Conservation (phyloP, 345 rosid species). For the Laguncularia racemosa region DNA sequence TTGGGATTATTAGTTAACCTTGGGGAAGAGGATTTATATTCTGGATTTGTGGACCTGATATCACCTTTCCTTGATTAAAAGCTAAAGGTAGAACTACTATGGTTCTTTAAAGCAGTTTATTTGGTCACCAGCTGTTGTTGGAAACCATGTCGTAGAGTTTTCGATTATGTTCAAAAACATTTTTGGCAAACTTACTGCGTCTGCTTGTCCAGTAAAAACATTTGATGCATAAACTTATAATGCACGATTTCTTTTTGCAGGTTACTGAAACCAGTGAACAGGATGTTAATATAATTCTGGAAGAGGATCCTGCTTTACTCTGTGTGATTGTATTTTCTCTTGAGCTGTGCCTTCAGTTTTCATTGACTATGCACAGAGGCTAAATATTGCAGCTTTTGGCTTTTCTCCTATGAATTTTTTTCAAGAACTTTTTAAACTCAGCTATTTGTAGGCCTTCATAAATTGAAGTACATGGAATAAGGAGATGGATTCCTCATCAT, state of each 20-base stretch:
- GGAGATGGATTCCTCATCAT: slow-evolving; percentile 23
- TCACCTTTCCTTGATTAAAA: no score
- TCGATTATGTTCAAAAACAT: no score
- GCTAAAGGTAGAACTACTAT: no score
- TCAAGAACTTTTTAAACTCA: slow-evolving; percentile 10
- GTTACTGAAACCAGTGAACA: not conserved
- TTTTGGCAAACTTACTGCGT: no score
- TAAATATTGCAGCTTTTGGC: slow-evolving; percentile 11
- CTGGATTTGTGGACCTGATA: no score
- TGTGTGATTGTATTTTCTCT: slow-evolving; percentile 5
- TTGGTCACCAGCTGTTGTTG: no score
- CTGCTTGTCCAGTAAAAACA: no score
- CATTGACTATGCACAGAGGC: slow-evolving; percentile 5
- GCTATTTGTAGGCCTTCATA: slow-evolving; percentile 7
- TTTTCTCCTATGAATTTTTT: slow-evolving; percentile 1
- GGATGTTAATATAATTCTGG: not conserved
- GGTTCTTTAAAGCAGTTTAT: no score
- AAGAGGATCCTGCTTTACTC: slow-evolving; percentile 3
- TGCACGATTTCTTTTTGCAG: not conserved
- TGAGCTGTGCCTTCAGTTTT: not conserved
- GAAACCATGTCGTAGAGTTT: no score
- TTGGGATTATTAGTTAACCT: no score
- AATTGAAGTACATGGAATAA: slow-evolving; percentile 14
- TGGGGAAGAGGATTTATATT: no score
- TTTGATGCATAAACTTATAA: no score